Evolutionary conservation across 1,139 yeast genomes (phyloP).

Genomic region (Saccharomycopsis phalli): DNA sequence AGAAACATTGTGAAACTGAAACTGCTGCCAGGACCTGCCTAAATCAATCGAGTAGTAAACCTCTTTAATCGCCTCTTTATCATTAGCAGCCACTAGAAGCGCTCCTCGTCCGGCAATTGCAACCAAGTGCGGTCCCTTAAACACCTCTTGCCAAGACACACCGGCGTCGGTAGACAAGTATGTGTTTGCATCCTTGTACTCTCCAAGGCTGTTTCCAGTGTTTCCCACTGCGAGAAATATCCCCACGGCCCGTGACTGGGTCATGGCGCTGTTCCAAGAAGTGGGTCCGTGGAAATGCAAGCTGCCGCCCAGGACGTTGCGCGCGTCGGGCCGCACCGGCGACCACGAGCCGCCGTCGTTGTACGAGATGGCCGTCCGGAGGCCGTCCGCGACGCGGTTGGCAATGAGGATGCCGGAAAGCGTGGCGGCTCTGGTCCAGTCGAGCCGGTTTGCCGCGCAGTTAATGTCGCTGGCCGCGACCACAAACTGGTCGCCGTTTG

Average conservation of each 20-base stretch:
- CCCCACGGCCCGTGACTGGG: constrained; percentile 54
- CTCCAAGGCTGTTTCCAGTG: constrained; percentile 49
- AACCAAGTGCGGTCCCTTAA: constrained; percentile 62
- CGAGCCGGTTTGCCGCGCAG: constrained; percentile 52
- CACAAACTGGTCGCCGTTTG: constrained; percentile 66
- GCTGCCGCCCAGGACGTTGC: constrained; percentile 39
- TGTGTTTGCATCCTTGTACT: constrained; percentile 40
- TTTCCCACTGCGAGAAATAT: constrained; percentile 67
- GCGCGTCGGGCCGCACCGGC: constrained; percentile 44
- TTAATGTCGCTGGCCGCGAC: constrained; percentile 51
- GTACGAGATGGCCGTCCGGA: constrained; percentile 51
- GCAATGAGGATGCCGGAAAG: constrained; percentile 62
- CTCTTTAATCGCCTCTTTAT: constrained; percentile 40
- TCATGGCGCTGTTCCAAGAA: constrained; percentile 43
- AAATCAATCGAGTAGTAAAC: constrained; percentile 55
- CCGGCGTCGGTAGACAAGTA: constrained; percentile 70
- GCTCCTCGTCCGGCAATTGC: constrained; percentile 80
- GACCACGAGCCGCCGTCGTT: constrained; percentile 76
- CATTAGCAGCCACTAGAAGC: constrained; percentile 49
- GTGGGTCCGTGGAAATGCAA: constrained; percentile 69
- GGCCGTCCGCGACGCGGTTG: constrained; percentile 47
- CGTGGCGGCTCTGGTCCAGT: constrained; percentile 59
- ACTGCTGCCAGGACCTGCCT: constrained; percentile 54
- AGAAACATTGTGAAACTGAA: constrained; percentile 44
- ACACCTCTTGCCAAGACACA: constrained; percentile 58